Evolutionary conservation across 2,329 filamentous ascomycete species (phyloP), one percentile per base, ranked within the genome.

Genomic region (Xylariaceae sp.): DNA sequence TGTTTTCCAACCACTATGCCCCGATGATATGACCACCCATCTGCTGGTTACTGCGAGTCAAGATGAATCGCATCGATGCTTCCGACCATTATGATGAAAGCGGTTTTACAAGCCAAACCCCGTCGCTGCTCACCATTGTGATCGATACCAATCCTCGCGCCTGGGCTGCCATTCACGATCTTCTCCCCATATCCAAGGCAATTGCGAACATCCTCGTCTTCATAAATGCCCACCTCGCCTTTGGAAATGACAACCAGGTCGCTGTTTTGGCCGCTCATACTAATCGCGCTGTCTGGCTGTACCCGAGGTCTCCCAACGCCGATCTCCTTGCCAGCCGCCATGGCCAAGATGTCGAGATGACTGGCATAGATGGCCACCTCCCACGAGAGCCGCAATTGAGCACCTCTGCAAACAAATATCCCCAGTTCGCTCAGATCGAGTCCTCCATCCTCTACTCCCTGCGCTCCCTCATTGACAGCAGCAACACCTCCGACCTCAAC

Each of bases 101-200:
- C 64, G 75, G 75, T 59, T 75, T 63, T 35, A 58, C 74, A 45
- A 81, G 79, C 50, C 81, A 84, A 58, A 76, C 81, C 4, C 91
- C 94, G 0, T 96, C 93, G 11, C 86, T 99, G 29, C 85, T 97
- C 46, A 88, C 91, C 63, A 87, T 99, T 66, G 81, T 99, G 67
- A 83, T 99, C 76, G 94, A 99, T 77, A 97, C 93, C 21, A 99
- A 99, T 71, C 94, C 94, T 2, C 89, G 92, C 64, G 92, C 94
- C 64, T 96, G 94, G 94, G 86, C 90, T 6, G 81, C 90, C 55
- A 83, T 97, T 37, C 80, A 86, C 56, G 75, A 84, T 51, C 83
- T 83, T 26, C 85, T 97, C 6, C 85, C 93, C 23, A 83, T 99
- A 56, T 89, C 89, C 43, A 87, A 88, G 67, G 91, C 91, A 57